Evolutionary conservation across 768 basidiomycete genomes (phyloP).

Genomic region (Leccinum obscurum): DNA sequence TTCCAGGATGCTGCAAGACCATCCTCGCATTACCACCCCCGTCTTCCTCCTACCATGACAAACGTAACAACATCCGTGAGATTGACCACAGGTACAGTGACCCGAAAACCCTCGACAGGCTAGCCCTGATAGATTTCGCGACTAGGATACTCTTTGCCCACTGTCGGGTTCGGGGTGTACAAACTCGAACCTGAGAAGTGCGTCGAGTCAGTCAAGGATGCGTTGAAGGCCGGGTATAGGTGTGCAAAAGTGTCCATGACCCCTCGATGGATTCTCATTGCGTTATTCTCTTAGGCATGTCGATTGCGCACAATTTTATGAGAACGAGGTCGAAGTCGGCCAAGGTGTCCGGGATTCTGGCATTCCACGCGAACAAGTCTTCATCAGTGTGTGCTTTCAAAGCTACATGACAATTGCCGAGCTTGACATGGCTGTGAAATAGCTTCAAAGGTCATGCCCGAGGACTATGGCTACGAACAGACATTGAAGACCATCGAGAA

Average conservation of each 20-base stretch:
- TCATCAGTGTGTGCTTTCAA: conserved; percentile 28
- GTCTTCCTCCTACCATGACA: conserved; percentile 5
- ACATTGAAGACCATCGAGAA: conserved; percentile 17
- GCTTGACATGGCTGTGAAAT: not conserved
- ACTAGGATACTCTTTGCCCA: conserved; percentile 28
- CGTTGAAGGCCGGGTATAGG: conserved; percentile 31
- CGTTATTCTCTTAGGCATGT: conserved; percentile 21
- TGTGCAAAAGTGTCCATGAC: not conserved
- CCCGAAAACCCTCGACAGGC: no score
- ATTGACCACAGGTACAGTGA: conserved; percentile 13
- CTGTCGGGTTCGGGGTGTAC: conserved; percentile 30
- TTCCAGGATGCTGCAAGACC: not conserved
- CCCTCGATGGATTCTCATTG: not conserved
- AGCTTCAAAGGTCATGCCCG: conserved; percentile 25
- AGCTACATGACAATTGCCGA: not conserved
- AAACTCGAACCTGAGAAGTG: conserved; percentile 10
- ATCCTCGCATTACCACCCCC: not conserved
- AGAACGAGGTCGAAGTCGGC: conserved; percentile 30
- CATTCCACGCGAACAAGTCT: conserved; percentile 29
- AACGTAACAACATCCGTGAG: conserved; percentile 9
- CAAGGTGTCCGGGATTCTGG: conserved; percentile 23
- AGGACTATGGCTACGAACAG: conserved; percentile 17
- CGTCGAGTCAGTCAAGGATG: conserved; percentile 17
- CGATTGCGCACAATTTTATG: conserved; percentile 26
- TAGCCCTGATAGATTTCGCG: not conserved